phyloP scores from a whole-genome alignment of 2,329 filamentous ascomycete species.

The Arthrobotrys musiformis region DNA sequence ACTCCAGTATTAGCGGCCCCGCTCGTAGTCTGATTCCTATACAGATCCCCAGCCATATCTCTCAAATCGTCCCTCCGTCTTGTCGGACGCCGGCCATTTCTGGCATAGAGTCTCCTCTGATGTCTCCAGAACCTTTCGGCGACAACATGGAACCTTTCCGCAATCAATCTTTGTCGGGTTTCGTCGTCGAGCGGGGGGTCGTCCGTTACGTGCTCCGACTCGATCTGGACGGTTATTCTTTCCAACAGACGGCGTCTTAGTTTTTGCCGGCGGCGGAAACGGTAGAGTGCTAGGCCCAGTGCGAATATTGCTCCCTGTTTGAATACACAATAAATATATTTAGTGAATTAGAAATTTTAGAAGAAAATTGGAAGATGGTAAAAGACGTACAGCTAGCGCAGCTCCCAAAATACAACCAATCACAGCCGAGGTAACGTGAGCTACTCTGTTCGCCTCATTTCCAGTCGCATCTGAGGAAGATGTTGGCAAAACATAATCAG shows the following conservation, averaged over 20 bases:
- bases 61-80: conserved; percentile 50
- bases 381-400: conserved; percentile 45
- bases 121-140: conserved; percentile 52
- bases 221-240: conserved; percentile 39
- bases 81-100: conserved; percentile 39
- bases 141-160: conserved; percentile 48
- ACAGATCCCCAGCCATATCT: conserved; percentile 51
- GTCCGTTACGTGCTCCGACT: conserved; percentile 27
- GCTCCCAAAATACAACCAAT: conserved; percentile 51
- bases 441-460: conserved; percentile 40
- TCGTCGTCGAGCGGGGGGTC: conserved; percentile 26
- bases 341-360: background rate
- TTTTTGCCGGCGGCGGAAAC: conserved; percentile 48
- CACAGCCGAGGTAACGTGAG: conserved; percentile 52
- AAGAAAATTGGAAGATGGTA: background rate
- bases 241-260: conserved; percentile 41
- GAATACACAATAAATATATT: background rate
- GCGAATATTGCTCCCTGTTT: conserved; percentile 43
- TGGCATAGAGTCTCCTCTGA: conserved; percentile 30
- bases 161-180: conserved; percentile 26
- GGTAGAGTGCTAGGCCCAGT: conserved; percentile 46
- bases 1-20: background rate
- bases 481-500: background rate
- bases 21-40: conserved; percentile 27
- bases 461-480: background rate